These are phyloP conservation scores for Triglochin maritima DNA, from an alignment of 106 monocot species.

Conservation along the genomic window DNA sequence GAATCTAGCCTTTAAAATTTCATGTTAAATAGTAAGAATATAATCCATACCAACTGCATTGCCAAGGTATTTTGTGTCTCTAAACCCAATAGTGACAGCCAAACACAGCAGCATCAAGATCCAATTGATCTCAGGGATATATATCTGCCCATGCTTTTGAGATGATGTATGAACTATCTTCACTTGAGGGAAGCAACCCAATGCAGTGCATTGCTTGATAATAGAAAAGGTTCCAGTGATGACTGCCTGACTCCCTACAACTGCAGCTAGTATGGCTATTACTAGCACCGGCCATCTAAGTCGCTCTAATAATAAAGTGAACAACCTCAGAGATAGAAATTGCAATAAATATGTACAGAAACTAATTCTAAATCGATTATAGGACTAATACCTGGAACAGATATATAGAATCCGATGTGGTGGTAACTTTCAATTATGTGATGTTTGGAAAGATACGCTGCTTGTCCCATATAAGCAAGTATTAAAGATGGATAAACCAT, in stretches of 20 bases:
- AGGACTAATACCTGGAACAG: slow-evolving; percentile 25
- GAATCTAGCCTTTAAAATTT: too few relatives aligned
- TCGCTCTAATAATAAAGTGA: slow-evolving; percentile 13
- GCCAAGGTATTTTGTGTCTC: slow-evolving; percentile 46
- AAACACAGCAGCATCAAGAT: slow-evolving; percentile 56
- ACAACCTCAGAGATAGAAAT: neutral
- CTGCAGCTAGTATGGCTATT: slow-evolving; percentile 51
- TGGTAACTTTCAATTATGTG: slow-evolving; percentile 54
- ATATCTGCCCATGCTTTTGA: slow-evolving; percentile 54
- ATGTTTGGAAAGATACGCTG: slow-evolving; percentile 84
- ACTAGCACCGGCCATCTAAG: slow-evolving; percentile 24
- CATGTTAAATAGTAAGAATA: too few relatives aligned
- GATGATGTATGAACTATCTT: slow-evolving; percentile 68
- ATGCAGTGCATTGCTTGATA: slow-evolving; percentile 50
- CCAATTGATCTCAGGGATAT: slow-evolving; percentile 84
- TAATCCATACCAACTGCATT: slow-evolving; percentile 52
- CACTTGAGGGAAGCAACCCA: slow-evolving; percentile 65
- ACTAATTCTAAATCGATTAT: neutral
- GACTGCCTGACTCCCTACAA: slow-evolving; percentile 70
- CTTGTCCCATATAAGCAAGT: slow-evolving; percentile 98
- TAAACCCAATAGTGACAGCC: slow-evolving; percentile 52
- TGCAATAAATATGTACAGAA: neutral
- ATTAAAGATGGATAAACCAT: slow-evolving; percentile 91
- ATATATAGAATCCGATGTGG: slow-evolving; percentile 88
- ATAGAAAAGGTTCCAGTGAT: slow-evolving; percentile 81